A percentile compares a stretch with the other conserved stretches of the same genome.
These are phyloP conservation scores for Trametes elegans DNA, from an alignment of 768 basidiomycete genomes.

Conservation along the genomic window DNA sequence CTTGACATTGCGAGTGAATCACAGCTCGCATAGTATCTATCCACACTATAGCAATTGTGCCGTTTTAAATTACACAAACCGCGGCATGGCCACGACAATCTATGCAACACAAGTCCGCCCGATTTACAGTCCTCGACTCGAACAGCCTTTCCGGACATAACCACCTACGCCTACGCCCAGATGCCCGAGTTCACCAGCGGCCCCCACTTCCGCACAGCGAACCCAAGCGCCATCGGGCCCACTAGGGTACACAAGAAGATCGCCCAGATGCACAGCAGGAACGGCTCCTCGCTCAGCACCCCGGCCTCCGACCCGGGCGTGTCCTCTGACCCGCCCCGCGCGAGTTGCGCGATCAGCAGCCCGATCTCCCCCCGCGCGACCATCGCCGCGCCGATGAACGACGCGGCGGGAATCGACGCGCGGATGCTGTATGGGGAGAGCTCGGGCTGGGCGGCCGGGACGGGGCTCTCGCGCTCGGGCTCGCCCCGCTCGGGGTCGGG, in stretches of 20 bases:
- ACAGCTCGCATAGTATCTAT: too few species aligned
- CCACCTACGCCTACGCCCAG: not conserved
- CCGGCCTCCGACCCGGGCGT: conserved; percentile 21
- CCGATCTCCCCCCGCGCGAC: conserved; percentile 70
- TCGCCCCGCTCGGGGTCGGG: too few species aligned
- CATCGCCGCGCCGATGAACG: conserved; percentile 45
- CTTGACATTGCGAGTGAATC: too few species aligned
- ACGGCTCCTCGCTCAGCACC: conserved; percentile 34
- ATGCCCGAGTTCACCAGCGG: conserved; percentile 4
- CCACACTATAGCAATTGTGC: too few species aligned
- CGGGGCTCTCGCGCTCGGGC: not conserved
- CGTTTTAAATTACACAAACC: too few species aligned
- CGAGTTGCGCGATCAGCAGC: conserved; percentile 54
- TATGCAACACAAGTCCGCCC: too few species aligned
- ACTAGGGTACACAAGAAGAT: conserved; percentile 44
- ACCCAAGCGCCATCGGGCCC: conserved; percentile 30
- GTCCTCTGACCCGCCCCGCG: conserved; percentile 19
- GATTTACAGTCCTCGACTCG: too few species aligned
- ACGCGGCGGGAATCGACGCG: conserved; percentile 15
- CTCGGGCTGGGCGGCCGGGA: not conserved
- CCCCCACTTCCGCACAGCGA: conserved; percentile 22
- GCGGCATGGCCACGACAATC: too few species aligned
- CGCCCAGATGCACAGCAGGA: conserved; percentile 43
- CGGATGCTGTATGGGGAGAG: not conserved
- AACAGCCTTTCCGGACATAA: too few species aligned